Evolutionary conservation across 257 asterid genomes (phyloP).

Genomic region (Scutellaria minor): DNA sequence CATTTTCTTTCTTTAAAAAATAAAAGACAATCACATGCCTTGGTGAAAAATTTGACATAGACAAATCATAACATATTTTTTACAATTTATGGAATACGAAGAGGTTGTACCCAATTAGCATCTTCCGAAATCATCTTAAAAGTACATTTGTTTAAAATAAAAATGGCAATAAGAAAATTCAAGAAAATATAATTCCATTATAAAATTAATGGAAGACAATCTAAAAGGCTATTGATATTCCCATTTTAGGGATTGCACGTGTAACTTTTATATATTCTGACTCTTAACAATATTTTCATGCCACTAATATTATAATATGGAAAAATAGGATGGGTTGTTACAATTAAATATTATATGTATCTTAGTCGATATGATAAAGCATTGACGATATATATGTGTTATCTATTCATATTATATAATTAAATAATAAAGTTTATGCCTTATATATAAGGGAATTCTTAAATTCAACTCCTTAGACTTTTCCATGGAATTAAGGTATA

Average conservation of each 20-base stretch:
- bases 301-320: neutral
- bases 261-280: neutral
- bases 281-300: neutral
- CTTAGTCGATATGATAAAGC: too few relatives aligned
- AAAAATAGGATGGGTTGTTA: neutral
- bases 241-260: neutral
- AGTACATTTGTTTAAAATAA: too few relatives aligned
- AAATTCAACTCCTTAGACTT: conserved; percentile 4
- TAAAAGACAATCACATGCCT: too few relatives aligned
- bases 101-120: too few relatives aligned
- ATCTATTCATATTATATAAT: neutral
- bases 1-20: neutral
- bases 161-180: too few relatives aligned
- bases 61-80: too few relatives aligned
- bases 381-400: too few relatives aligned
- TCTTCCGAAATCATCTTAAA: too few relatives aligned
- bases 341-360: neutral
- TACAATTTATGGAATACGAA: too few relatives aligned
- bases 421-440: neutral
- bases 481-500: neutral
- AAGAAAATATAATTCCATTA: too few relatives aligned
- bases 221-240: neutral
- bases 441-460: neutral
- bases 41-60: too few relatives aligned
- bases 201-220: too few relatives aligned